Conservation (phyloP, 148 eudicot species). For the Rhododendron kiyosumense region DNA sequence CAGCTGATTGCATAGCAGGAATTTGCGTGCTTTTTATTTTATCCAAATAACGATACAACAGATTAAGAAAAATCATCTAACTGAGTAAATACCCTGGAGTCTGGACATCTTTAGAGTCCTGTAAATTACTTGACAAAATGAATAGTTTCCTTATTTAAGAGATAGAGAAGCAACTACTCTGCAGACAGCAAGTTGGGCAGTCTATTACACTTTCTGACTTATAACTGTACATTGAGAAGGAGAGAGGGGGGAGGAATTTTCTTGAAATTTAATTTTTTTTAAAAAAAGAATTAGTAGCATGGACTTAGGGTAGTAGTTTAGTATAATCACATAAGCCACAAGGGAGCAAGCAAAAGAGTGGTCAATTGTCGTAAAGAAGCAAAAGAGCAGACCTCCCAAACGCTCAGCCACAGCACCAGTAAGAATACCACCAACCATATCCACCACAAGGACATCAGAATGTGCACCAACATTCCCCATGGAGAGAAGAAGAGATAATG, state of each 20-base stretch:
- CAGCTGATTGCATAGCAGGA: neutral
- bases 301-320: neutral
- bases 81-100: neutral
- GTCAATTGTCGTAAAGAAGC: neutral
- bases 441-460: constrained; percentile 80
- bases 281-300: neutral
- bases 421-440: constrained; percentile 85
- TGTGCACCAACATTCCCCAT: constrained; percentile 74
- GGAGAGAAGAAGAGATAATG: constrained; percentile 76
- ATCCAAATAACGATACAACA: neutral
- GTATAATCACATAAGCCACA: neutral
- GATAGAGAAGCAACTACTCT: neutral
- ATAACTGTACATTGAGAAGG: neutral
- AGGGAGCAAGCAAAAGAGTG: neutral
- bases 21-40: neutral
- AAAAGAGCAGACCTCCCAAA: constrained; percentile 64
- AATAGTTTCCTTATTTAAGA: neutral
- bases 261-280: neutral
- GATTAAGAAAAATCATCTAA: neutral
- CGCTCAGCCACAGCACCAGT: constrained; percentile 97
- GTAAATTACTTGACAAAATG: neutral
- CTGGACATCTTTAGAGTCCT: neutral
- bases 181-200: neutral
- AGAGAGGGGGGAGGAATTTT: neutral
- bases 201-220: neutral